Conservation (phyloP, 176 grass and related monocot genomes). For the Eragrostis curvula region DNA sequence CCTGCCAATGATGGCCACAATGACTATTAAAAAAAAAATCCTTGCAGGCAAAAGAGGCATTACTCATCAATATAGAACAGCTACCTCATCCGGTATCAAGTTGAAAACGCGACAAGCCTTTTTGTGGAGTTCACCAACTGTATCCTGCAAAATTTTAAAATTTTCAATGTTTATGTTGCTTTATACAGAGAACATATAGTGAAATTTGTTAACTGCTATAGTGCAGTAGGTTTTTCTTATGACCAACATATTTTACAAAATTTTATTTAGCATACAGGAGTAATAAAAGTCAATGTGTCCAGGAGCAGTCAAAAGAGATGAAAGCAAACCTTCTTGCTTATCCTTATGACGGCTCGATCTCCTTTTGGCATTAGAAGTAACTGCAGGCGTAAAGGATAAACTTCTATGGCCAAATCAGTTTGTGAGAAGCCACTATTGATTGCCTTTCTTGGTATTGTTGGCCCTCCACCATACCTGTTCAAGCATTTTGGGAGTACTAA, state of each 20-base stretch:
- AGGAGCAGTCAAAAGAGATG: conserved; percentile 23
- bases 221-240: background rate
- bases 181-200: background rate
- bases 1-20: conserved; percentile 53
- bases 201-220: background rate
- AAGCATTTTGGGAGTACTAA: conserved; percentile 36
- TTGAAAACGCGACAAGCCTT: conserved; percentile 89
- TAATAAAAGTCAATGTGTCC: conserved; percentile 18
- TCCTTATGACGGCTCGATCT: conserved; percentile 86
- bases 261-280: background rate
- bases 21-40: conserved; percentile 28
- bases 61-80: conserved; percentile 25
- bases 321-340: conserved; percentile 94
- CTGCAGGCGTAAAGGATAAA: conserved; percentile 95
- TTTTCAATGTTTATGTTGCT: conserved; percentile 11
- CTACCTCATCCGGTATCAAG: conserved; percentile 83
- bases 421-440: conserved; percentile 97
- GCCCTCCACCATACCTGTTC: conserved; percentile 95
- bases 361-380: conserved; percentile 85
- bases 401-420: conserved; percentile 97
- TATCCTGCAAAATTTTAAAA: conserved; percentile 63
- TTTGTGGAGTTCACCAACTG: conserved; percentile 83
- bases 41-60: conserved; percentile 12
- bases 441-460: conserved; percentile 87
- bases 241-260: conserved; percentile 10